Evolutionary conservation across 306 rosid genomes (phyloP), one percentile per base, ranked within the genome.

Genomic region (Ceratonia siliqua): DNA sequence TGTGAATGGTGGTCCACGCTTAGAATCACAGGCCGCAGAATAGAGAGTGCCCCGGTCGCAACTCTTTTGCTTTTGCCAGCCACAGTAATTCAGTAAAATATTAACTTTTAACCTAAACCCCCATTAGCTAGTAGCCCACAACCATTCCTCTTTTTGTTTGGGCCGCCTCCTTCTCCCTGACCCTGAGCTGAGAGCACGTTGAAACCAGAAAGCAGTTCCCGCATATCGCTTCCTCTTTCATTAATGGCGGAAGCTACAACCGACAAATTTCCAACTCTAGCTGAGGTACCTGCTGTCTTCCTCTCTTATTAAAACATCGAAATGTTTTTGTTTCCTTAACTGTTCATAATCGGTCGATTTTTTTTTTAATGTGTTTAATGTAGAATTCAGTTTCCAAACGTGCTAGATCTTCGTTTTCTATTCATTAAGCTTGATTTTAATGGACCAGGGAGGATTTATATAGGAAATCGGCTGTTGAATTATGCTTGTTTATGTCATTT

Each of bases 171-270:
- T 25, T 18, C 52, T 6, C 35, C 13, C 4, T 28, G 4, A 45
- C 36, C 35, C 42, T 6, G 8, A 41, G 24, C 5, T 22, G 33
- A 10, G 43, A 7, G 7, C n/a, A n/a, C n/a, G n/a, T n/a, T n/a
- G 42, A 46, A 11, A 32, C 68, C 22, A 32, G 3, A 30, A 6
- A 8, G 64, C 52, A 70, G 70, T 78, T 56, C 6, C 59, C 62
- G 32, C 17, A 24, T 68, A 81, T 74, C 82, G 74, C 65, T 68
- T 83, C 76, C 30, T 72, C 78, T 76, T 52, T 45, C 87, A 63
- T 75, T 90, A 61, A 94, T 94, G 98, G 92, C 96, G 88, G 98
- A 87, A 64, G 28, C 87, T 46, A 71, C 79, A 53, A 73, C 71
- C 54, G 82, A 83, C 74, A 82, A 79, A 13, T 45, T 79, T 53